Base-by-base conservation (phyloP, 148 eudicot species). In the Cornus suecica region DNA sequence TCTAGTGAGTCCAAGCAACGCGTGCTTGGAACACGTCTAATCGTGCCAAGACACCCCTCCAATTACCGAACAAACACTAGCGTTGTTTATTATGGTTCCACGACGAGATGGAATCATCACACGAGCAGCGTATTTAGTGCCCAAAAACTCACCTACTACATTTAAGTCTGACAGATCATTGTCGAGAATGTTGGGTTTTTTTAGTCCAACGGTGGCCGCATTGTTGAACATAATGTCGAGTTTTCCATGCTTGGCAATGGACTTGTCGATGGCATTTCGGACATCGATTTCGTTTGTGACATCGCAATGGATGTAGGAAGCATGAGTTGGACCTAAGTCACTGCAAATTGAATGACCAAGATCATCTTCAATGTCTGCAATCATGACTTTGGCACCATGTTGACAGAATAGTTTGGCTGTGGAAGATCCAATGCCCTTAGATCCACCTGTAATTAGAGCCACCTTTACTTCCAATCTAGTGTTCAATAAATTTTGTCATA, bases 211-310 rank as follows among this genome's bases (percentile, higher is more conserved):
- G 20, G 79, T 79, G 16, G 80, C 84, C 0, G 86, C 87, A 16
- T 82, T 82, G 67, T 84, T 84, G 75, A 79, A 67, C 82, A 79
- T 79, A 18, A 79, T 61, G 34, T 69, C 82, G 0, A 79, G 82
- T 25, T 73, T 74, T 4, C 74, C 70, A 11, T 67, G 51, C 14
- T 68, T 73, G 28, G 48, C n/a, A 30, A 79, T 56, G 2, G 82
- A 30, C 16, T 26, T 56, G 65, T 79, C 78, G 5, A 79, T 48
- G 34, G 82, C 82, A 5, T 60, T 62, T 68, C 28, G 34, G 23
- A 79, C 60, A 18, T 79, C 32, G 0, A 14, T 72, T 30, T 79
- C 82, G 5, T 62, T 79, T 4, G 74, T 79, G 11, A 79, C 82
- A 18, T 79, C 78, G 27, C 82, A 74, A 48, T 79, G 74, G 37